Evolutionary conservation across 345 rosid species (phyloP).

Genomic region (Arabis hirsuta): DNA sequence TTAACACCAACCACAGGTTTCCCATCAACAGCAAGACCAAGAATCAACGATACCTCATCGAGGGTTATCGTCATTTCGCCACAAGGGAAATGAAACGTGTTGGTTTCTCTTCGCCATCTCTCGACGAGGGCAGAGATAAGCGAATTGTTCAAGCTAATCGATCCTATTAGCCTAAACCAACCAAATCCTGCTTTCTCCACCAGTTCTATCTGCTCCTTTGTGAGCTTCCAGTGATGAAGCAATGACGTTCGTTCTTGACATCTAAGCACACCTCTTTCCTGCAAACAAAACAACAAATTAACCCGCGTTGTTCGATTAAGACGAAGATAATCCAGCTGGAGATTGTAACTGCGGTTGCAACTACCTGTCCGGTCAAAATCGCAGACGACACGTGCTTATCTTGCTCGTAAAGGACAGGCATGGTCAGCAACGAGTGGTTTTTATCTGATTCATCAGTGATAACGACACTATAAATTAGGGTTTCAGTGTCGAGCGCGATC

Average conservation of each 20-base stretch:
- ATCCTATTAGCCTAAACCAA: conserved; percentile 63
- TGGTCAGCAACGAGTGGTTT: conserved; percentile 20
- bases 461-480: conserved; percentile 29
- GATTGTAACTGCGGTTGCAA: neutral
- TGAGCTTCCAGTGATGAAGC: conserved; percentile 76
- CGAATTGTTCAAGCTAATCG: conserved; percentile 73
- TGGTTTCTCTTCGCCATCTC: conserved; percentile 80
- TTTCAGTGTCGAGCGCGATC: conserved; percentile 6
- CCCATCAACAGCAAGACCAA: conserved; percentile 72
- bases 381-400: conserved; percentile 65
- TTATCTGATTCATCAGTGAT: conserved; percentile 25
- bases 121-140: conserved; percentile 77
- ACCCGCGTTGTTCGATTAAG: neutral
- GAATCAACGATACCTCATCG: conserved; percentile 60
- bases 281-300: neutral
- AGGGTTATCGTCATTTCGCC: conserved; percentile 85
- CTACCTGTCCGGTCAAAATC: conserved; percentile 55
- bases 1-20: conserved; percentile 67
- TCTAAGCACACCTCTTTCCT: conserved; percentile 80
- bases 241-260: conserved; percentile 79
- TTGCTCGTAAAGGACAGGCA: conserved; percentile 60
- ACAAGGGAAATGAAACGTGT: conserved; percentile 67
- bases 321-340: neutral
- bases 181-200: conserved; percentile 79
- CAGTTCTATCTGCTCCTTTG: conserved; percentile 58